Evolutionary conservation across 2,329 filamentous ascomycete species (phyloP).

Genomic region (Boeremia lycopersici): DNA sequence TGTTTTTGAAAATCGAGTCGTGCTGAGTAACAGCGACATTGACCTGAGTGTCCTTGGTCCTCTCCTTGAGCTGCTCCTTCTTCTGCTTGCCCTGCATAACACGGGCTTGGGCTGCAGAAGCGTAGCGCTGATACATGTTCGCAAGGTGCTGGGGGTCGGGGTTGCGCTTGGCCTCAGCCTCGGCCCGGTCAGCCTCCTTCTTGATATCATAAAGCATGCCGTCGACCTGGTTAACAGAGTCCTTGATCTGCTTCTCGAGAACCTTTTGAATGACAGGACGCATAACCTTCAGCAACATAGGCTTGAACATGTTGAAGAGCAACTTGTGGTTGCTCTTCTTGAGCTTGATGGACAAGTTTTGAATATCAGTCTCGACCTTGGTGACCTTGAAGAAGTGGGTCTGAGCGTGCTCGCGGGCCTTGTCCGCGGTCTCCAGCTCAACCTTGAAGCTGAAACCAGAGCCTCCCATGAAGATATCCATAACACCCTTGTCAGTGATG

Average conservation of each 20-base stretch:
- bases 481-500: slow-evolving; percentile 84
- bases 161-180: slow-evolving; percentile 66
- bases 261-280: slow-evolving; percentile 85
- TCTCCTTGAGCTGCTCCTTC: slow-evolving; percentile 61
- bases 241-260: slow-evolving; percentile 85
- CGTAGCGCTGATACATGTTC: slow-evolving; percentile 88
- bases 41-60: slow-evolving; percentile 69
- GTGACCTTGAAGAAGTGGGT: slow-evolving; percentile 95
- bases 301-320: slow-evolving; percentile 85
- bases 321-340: slow-evolving; percentile 96
- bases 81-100: slow-evolving; percentile 78
- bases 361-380: slow-evolving; percentile 81
- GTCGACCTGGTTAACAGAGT: slow-evolving; percentile 79
- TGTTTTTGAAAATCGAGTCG: slow-evolving; percentile 89
- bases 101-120: slow-evolving; percentile 74
- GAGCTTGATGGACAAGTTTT: slow-evolving; percentile 83
- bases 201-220: slow-evolving; percentile 76
- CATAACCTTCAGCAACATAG: slow-evolving; percentile 81
- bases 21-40: slow-evolving; percentile 86
- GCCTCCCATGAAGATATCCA: slow-evolving; percentile 86
- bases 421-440: slow-evolving; percentile 80
- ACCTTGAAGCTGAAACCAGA: slow-evolving; percentile 91
- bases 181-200: slow-evolving; percentile 77
- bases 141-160: slow-evolving; percentile 72
- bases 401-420: slow-evolving; percentile 62